Evolutionary conservation across 331 rosid genomes (phyloP).

Genomic region (Spiraea crenata): DNA sequence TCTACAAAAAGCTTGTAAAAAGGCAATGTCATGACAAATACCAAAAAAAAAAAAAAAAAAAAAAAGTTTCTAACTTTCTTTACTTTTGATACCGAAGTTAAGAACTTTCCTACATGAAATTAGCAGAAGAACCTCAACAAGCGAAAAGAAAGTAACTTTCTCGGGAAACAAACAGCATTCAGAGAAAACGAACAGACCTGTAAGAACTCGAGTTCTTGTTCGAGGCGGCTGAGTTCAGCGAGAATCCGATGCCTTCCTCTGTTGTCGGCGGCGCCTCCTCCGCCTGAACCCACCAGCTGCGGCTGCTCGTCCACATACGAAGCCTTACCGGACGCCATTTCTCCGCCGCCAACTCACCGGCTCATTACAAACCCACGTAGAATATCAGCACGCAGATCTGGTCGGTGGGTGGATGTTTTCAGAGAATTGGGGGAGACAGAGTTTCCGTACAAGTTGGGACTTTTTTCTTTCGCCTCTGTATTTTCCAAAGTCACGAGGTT

Average conservation of each 20-base stretch:
- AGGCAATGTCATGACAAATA: neutral
- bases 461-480: neutral
- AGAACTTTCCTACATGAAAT: neutral
- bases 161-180: conserved; percentile 22
- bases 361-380: conserved; percentile 19
- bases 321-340: conserved; percentile 68
- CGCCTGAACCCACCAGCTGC: conserved; percentile 21
- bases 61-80: neutral
- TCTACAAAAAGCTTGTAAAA: neutral
- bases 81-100: neutral
- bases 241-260: conserved; percentile 82
- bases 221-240: conserved; percentile 73
- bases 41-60: neutral
- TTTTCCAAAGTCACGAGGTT: neutral
- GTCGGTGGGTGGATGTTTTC: no score
- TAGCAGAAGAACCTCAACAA: neutral
- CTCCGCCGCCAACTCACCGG: conserved; percentile 10
- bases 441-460: conserved; percentile 16
- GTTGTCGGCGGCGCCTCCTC: conserved; percentile 33
- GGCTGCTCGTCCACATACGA: conserved; percentile 49
- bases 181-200: conserved; percentile 39
- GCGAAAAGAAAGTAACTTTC: conserved; percentile 6
- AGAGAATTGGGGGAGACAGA: conserved; percentile 9
- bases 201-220: conserved; percentile 65
- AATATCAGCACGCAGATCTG: conserved; percentile 25